A percentile compares a stretch with the other conserved stretches of the same genome.
phyloP scores from a whole-genome alignment of 257 asterid genomes.

The Schizonepeta tenuifolia region DNA sequence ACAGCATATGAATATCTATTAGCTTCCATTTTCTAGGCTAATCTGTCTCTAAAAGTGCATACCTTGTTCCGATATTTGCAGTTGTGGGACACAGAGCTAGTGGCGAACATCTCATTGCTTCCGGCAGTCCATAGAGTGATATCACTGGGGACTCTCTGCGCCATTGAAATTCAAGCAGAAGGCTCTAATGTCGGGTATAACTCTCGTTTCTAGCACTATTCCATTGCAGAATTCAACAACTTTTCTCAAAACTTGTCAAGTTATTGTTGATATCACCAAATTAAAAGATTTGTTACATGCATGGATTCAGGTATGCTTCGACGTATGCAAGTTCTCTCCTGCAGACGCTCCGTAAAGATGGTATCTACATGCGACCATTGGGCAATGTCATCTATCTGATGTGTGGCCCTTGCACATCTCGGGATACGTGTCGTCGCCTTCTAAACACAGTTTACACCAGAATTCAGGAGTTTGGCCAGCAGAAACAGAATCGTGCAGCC shows the following conservation, averaged over 20 bases:
- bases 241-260: background rate
- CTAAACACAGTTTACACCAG: conserved; percentile 59
- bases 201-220: conserved; percentile 14
- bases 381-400: conserved; percentile 87
- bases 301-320: conserved; percentile 76
- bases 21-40: background rate
- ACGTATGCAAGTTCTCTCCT: conserved; percentile 69
- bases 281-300: background rate
- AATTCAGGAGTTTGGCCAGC: conserved; percentile 64
- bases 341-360: conserved; percentile 75
- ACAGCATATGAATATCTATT: conserved; percentile 7
- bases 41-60: background rate
- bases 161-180: conserved; percentile 83
- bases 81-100: conserved; percentile 78
- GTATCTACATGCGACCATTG: conserved; percentile 86
- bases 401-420: conserved; percentile 90
- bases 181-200: conserved; percentile 81
- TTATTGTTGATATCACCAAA: background rate
- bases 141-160: conserved; percentile 84
- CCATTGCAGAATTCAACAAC: conserved; percentile 11
- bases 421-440: conserved; percentile 52
- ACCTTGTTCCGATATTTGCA: conserved; percentile 37
- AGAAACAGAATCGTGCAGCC: conserved; percentile 25
- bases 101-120: conserved; percentile 63
- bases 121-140: conserved; percentile 79